phyloP scores from a whole-genome alignment of 106 monocot genomes.

The Cymbidium sinense region DNA sequence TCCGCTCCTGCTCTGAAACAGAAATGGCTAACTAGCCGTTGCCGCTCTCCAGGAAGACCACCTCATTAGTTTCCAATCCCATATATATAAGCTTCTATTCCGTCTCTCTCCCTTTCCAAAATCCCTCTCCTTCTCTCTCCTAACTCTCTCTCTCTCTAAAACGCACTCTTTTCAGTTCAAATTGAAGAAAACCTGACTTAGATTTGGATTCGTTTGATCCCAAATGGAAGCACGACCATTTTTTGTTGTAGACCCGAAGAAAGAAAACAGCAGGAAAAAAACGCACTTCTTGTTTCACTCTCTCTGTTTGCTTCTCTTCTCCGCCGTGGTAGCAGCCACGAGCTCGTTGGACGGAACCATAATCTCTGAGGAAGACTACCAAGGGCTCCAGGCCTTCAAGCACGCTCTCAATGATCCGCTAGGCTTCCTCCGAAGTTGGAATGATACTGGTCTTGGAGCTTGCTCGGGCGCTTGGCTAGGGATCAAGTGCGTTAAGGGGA shows the following conservation, averaged over 20 bases:
- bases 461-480: constrained; percentile 78
- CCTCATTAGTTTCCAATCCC: not conserved
- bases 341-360: constrained; percentile 45
- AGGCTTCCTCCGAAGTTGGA: constrained; percentile 67
- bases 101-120: not conserved
- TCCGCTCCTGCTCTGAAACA: not conserved
- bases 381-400: constrained; percentile 79
- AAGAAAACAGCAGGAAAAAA: not conserved
- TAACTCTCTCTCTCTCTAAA: not conserved
- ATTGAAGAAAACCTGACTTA: not conserved
- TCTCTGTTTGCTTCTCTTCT: constrained; percentile 7
- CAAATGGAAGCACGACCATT: not conserved
- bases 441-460: constrained; percentile 72
- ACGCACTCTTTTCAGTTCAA: not conserved
- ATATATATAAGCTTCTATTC: not conserved
- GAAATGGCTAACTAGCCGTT: constrained; percentile 12
- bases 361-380: constrained; percentile 57
- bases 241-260: not conserved
- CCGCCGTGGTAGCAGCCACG: not conserved
- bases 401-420: constrained; percentile 40
- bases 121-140: too few species aligned
- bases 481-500: constrained; percentile 70
- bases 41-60: not conserved
- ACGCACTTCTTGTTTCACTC: not conserved
- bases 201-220: not conserved